These are phyloP conservation scores for Peronospora belbahrii DNA, from an alignment of 352 stramenopile genomes.

Conservation along the genomic window DNA sequence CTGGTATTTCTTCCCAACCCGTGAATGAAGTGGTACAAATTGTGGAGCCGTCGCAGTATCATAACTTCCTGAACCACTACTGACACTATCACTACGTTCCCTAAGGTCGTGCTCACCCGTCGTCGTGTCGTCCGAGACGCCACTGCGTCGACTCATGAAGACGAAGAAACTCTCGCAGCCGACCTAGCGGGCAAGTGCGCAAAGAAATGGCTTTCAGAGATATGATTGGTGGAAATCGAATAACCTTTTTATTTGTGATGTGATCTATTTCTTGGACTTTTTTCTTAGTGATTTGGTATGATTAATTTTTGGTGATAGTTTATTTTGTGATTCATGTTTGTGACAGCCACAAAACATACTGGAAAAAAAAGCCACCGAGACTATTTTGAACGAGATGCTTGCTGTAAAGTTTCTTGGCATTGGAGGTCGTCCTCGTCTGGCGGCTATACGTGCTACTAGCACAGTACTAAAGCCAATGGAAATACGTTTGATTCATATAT, in stretches of 20 bases:
- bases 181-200: constrained; percentile 6
- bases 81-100: constrained; percentile 25
- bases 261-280: constrained; percentile 8
- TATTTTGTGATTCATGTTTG: too few relatives aligned
- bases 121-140: constrained; percentile 10
- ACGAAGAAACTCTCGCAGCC: constrained; percentile 7
- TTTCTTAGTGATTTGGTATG: neutral
- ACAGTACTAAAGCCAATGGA: constrained; percentile 9
- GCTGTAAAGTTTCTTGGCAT: constrained; percentile 17
- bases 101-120: constrained; percentile 5
- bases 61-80: constrained; percentile 11
- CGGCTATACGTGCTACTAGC: neutral
- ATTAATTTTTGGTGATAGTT: too few relatives aligned
- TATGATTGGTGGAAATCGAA: constrained; percentile 8
- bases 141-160: constrained; percentile 26
- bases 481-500: constrained; percentile 23
- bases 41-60: constrained; percentile 16
- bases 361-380: too few relatives aligned
- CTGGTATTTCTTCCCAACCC: constrained; percentile 79
- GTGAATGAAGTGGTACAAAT: constrained; percentile 65
- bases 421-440: constrained; percentile 9
- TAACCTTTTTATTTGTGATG: neutral
- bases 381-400: constrained; percentile 20
- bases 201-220: constrained; percentile 12
- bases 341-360: constrained; percentile 2